Percentiles rank a stretch among this genome's conserved stretches.
These are phyloP conservation scores for Aureobasidium mangrovei DNA, from an alignment of 2,329 filamentous ascomycete genomes.

Conservation along the genomic window DNA sequence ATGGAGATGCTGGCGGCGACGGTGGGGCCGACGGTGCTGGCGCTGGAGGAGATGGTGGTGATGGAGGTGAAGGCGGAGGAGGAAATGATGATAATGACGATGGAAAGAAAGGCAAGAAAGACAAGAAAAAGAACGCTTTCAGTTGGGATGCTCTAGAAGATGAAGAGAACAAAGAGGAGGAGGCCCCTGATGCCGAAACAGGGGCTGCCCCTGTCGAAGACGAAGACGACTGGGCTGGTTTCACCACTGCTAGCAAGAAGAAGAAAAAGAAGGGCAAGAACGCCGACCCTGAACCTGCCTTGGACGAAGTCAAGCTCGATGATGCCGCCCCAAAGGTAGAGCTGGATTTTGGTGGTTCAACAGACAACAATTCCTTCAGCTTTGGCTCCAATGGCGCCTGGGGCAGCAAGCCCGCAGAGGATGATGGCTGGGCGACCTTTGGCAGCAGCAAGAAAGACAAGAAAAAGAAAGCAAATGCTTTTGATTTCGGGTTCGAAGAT, in stretches of 20 bases:
- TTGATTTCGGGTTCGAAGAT: slow-evolving; percentile 15
- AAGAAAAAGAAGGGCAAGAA: slow-evolving; percentile 29
- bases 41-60: slow-evolving; percentile 23
- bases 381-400: slow-evolving; percentile 26
- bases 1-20: slow-evolving; percentile 23
- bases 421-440: slow-evolving; percentile 23
- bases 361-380: slow-evolving; percentile 23
- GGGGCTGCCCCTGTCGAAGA: not conserved
- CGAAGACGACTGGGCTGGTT: slow-evolving; percentile 21
- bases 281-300: slow-evolving; percentile 16
- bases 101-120: slow-evolving; percentile 28
- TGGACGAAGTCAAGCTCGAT: slow-evolving; percentile 32
- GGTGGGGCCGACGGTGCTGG: slow-evolving; percentile 26
- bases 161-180: slow-evolving; percentile 12
- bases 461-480: slow-evolving; percentile 23
- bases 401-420: slow-evolving; percentile 21
- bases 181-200: slow-evolving; percentile 1
- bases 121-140: slow-evolving; percentile 24
- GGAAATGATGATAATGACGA: slow-evolving; percentile 29
- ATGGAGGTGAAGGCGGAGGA: slow-evolving; percentile 23
- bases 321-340: slow-evolving; percentile 40
- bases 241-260: slow-evolving; percentile 23
- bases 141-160: slow-evolving; percentile 16
- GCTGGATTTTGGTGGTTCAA: slow-evolving; percentile 32
- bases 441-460: slow-evolving; percentile 25